phyloP scores from a whole-genome alignment of 331 rosid species.

The Erythrophleum ivorense region DNA sequence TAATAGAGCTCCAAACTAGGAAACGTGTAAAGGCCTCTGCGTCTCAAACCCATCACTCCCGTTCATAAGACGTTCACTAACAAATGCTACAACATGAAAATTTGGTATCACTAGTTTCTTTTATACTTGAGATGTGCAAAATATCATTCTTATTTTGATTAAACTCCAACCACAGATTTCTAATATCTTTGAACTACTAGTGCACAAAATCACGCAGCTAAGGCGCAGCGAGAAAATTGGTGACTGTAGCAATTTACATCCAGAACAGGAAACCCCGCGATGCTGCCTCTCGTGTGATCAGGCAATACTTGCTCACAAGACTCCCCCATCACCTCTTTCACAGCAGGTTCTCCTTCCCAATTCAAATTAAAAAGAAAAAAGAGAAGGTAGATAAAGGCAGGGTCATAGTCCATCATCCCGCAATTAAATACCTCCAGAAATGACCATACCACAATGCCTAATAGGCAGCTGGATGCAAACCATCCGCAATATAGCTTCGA shows the following conservation, averaged over 20 bases:
- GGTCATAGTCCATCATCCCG: neutral
- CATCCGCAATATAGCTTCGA: neutral
- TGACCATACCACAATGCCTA: neutral
- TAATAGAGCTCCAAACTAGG: no score
- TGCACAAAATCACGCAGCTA: neutral
- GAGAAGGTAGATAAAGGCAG: neutral
- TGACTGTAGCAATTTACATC: neutral
- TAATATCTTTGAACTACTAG: neutral
- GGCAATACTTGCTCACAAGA: neutral
- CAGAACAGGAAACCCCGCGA: neutral
- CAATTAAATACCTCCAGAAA: neutral
- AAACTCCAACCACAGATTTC: neutral
- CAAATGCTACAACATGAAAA: neutral
- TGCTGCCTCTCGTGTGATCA: neutral
- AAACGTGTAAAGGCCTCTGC: no score
- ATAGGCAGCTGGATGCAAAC: neutral
- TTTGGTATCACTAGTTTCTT: neutral
- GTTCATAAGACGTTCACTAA: neutral
- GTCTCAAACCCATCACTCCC: neutral
- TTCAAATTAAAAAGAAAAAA: no score
- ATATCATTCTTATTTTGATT: neutral
- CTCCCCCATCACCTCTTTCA: neutral
- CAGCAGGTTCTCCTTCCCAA: neutral
- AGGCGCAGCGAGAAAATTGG: neutral
- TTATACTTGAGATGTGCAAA: neutral